These are phyloP conservation scores for Epithele typhae DNA, from an alignment of 768 basidiomycete genomes.

Conservation along the genomic window DNA sequence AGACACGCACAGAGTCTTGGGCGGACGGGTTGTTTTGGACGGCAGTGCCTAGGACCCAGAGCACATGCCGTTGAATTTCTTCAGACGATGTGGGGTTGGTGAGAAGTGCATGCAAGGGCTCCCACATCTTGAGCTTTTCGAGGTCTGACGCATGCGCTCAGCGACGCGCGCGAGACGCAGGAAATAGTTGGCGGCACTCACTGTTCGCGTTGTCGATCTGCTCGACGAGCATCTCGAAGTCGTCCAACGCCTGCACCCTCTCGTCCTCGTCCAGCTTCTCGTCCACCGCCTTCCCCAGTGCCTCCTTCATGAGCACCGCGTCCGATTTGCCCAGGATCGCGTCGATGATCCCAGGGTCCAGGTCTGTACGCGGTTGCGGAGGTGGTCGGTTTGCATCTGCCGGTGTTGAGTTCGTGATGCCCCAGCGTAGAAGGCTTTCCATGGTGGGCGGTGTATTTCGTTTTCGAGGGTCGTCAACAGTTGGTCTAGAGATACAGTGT, in stretches of 20 bases:
- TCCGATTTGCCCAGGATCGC: slow-evolving; percentile 83
- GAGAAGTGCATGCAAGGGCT: slow-evolving; percentile 63
- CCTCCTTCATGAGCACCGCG: slow-evolving; percentile 79
- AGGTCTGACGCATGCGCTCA: slow-evolving; percentile 56
- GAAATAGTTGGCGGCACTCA: no score
- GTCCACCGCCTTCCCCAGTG: slow-evolving; percentile 62
- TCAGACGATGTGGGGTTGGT: slow-evolving; percentile 48
- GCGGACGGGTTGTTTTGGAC: slow-evolving; percentile 87
- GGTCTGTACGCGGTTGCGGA: slow-evolving; percentile 40
- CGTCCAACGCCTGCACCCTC: slow-evolving; percentile 68
- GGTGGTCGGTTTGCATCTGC: slow-evolving; percentile 25
- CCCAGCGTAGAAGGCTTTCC: slow-evolving; percentile 80
- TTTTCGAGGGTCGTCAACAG: neutral
- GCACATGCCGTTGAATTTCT: slow-evolving; percentile 58
- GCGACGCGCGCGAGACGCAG: no score
- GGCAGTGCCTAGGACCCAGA: slow-evolving; percentile 90
- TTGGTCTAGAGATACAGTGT: slow-evolving; percentile 3
- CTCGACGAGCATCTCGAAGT: slow-evolving; percentile 88
- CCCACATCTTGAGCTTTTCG: slow-evolving; percentile 73
- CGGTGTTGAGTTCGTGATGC: slow-evolving; percentile 63
- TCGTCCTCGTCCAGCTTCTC: slow-evolving; percentile 47
- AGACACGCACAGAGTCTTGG: slow-evolving; percentile 59
- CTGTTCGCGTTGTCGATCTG: slow-evolving; percentile 91
- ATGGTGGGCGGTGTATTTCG: slow-evolving; percentile 35
- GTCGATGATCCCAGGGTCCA: slow-evolving; percentile 85